phyloP scores from a whole-genome alignment of 2,329 filamentous ascomycete genomes.

The Fusarium sp. region DNA sequence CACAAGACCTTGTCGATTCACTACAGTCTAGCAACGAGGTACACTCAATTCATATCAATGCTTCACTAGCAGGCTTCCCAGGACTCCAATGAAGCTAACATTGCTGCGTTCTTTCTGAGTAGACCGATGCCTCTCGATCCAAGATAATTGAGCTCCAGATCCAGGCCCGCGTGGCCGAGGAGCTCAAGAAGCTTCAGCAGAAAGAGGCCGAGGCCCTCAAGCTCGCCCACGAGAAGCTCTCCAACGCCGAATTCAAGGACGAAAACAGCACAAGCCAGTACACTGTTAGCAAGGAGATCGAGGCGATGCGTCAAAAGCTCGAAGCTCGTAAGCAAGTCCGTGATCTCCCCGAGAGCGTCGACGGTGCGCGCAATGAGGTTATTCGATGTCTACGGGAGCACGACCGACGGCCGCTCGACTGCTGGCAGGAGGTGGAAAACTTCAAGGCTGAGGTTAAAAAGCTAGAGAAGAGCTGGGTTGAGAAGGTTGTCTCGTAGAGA shows the following conservation, averaged over 20 bases:
- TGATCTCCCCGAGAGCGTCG: conserved; percentile 76
- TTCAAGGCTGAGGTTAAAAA: conserved; percentile 91
- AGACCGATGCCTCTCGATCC: conserved; percentile 91
- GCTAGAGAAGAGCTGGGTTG: conserved; percentile 88
- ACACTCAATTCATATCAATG: conserved; percentile 45
- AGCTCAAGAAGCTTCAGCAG: conserved; percentile 82
- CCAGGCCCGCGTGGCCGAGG: conserved; percentile 85
- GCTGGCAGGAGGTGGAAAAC: conserved; percentile 90
- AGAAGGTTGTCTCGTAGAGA: conserved; percentile 73
- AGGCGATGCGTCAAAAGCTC: conserved; percentile 67
- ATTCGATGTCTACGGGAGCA: conserved; percentile 84
- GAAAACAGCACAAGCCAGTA: conserved; percentile 53
- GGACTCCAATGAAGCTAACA: conserved; percentile 25
- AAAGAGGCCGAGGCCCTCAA: conserved; percentile 76
- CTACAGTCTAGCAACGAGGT: conserved; percentile 90
- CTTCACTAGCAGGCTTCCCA: background rate
- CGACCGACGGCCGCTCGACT: conserved; percentile 89
- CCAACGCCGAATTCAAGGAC: conserved; percentile 56
- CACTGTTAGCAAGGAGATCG: conserved; percentile 69
- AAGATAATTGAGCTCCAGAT: conserved; percentile 87
- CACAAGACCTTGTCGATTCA: conserved; percentile 82
- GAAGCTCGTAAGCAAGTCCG: conserved; percentile 73
- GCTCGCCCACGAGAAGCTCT: conserved; percentile 73
- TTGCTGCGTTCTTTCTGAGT: conserved; percentile 17
- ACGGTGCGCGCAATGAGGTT: conserved; percentile 79